These are phyloP conservation scores for Xerocomus potaroensis DNA, from an alignment of 768 basidiomycete species.

Conservation along the genomic window DNA sequence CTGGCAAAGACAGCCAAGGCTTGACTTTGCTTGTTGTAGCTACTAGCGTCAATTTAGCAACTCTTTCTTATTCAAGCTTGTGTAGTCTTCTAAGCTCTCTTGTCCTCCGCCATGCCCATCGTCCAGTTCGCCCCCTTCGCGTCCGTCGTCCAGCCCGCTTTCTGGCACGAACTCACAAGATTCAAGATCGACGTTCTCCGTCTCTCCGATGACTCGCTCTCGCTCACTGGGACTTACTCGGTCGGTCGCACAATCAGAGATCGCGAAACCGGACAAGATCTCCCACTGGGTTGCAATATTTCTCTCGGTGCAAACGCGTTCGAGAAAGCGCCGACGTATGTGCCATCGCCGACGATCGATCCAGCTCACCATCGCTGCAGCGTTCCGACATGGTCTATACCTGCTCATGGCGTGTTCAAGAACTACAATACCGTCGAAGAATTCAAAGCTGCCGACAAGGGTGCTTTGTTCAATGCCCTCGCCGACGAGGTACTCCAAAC, in stretches of 20 bases:
- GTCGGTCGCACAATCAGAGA: conserved; percentile 71
- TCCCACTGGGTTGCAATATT: conserved; percentile 68
- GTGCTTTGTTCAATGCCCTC: conserved; percentile 71
- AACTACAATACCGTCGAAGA: conserved; percentile 98
- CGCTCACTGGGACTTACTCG: conserved; percentile 64
- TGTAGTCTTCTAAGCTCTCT: not conserved
- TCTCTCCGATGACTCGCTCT: conserved; percentile 67
- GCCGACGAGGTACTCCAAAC: conserved; percentile 54
- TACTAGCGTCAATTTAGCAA: conserved; percentile 8
- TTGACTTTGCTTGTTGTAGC: conserved; percentile 6
- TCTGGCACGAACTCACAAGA: conserved; percentile 88
- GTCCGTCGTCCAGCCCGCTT: conserved; percentile 82
- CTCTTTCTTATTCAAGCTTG: conserved; percentile 13
- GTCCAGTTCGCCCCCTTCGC: conserved; percentile 89
- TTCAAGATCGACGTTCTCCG: conserved; percentile 90
- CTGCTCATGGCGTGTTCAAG: conserved; percentile 67
- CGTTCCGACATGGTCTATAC: conserved; percentile 44
- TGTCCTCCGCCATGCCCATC: conserved; percentile 39
- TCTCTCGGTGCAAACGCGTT: conserved; percentile 66
- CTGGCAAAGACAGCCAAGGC: conserved; percentile 43
- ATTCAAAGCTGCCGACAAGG: conserved; percentile 87
- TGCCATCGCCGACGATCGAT: conserved; percentile 8
- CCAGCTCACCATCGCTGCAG: conserved; percentile 28
- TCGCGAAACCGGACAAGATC: conserved; percentile 67
- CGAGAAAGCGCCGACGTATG: conserved; percentile 44